These are phyloP conservation scores for Lachnellula occidentalis DNA, from an alignment of 2,329 filamentous ascomycete species.

Conservation along the genomic window DNA sequence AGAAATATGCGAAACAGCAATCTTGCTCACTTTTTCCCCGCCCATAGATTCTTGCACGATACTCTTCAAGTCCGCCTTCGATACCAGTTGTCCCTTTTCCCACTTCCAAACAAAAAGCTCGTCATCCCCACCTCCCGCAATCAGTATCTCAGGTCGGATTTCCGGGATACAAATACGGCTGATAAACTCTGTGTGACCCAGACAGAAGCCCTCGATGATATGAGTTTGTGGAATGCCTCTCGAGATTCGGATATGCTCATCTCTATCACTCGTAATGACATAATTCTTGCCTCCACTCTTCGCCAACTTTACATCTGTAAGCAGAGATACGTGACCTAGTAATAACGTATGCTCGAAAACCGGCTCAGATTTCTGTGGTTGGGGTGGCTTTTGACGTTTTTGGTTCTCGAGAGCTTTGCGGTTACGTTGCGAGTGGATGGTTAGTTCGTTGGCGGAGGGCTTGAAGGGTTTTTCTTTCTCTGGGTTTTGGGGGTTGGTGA, in stretches of 20 bases:
- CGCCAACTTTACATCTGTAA: slow-evolving; percentile 66
- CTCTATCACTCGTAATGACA: slow-evolving; percentile 62
- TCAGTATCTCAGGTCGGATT: slow-evolving; percentile 52
- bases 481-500: slow-evolving; percentile 13
- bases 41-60: slow-evolving; percentile 40
- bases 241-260: slow-evolving; percentile 85
- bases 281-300: slow-evolving; percentile 46
- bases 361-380: slow-evolving; percentile 31
- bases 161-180: slow-evolving; percentile 65
- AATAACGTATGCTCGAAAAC: slow-evolving; percentile 71
- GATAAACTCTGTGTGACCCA: slow-evolving; percentile 83
- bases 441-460: slow-evolving; percentile 52
- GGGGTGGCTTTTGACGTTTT: slow-evolving; percentile 37
- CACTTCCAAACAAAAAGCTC: slow-evolving; percentile 81
- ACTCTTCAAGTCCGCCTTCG: slow-evolving; percentile 47
- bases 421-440: slow-evolving; percentile 61
- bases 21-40: slow-evolving; percentile 19
- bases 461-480: slow-evolving; percentile 32
- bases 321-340: slow-evolving; percentile 91
- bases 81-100: slow-evolving; percentile 43
- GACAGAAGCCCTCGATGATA: slow-evolving; percentile 82
- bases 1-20: slow-evolving; percentile 33
- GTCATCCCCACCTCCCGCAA: slow-evolving; percentile 84
- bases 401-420: slow-evolving; percentile 55
- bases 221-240: slow-evolving; percentile 76